Conservation (phyloP, 1,284 basidiomycete species). For the Tilletiaria anomala region DNA sequence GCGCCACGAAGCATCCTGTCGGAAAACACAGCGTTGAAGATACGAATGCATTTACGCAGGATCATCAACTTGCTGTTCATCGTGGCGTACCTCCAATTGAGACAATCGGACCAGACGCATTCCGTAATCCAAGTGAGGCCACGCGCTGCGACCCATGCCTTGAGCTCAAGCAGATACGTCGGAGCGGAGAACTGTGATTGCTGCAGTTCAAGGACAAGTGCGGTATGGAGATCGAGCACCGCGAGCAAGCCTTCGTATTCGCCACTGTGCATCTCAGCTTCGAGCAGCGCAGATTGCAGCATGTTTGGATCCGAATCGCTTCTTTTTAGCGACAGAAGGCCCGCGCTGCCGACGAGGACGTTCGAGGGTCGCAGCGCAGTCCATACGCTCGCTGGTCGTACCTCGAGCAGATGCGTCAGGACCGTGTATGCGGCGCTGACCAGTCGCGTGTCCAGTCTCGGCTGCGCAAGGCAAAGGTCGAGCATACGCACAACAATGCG, state of each 20-base stretch:
- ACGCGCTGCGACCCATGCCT: conserved; percentile 65
- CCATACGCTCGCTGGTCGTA: conserved; percentile 66
- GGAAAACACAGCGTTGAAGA: conserved; percentile 55
- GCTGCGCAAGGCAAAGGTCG: conserved; percentile 48
- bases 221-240: conserved; percentile 59
- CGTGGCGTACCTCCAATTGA: conserved; percentile 64
- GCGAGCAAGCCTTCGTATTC: conserved; percentile 64
- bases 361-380: conserved; percentile 64
- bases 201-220: conserved; percentile 59
- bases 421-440: conserved; percentile 66
- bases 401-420: conserved; percentile 60
- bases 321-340: conserved; percentile 55
- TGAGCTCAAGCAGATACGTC: conserved; percentile 50
- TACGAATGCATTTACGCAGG: conserved; percentile 50
- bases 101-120: conserved; percentile 69
- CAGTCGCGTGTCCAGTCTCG: conserved; percentile 49
- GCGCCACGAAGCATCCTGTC: too few relatives aligned
- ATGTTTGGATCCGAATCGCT: too few relatives aligned
- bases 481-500: too few relatives aligned
- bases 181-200: conserved; percentile 48
- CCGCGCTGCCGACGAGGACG: conserved; percentile 52
- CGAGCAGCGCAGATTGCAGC: too few relatives aligned
- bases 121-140: conserved; percentile 62
- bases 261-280: too few relatives aligned
- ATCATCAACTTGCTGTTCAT: conserved; percentile 68